Evolutionary conservation across 2,329 filamentous ascomycete species (phyloP), one percentile per base, ranked within the genome.

Genomic region (Fusarium illudens): DNA sequence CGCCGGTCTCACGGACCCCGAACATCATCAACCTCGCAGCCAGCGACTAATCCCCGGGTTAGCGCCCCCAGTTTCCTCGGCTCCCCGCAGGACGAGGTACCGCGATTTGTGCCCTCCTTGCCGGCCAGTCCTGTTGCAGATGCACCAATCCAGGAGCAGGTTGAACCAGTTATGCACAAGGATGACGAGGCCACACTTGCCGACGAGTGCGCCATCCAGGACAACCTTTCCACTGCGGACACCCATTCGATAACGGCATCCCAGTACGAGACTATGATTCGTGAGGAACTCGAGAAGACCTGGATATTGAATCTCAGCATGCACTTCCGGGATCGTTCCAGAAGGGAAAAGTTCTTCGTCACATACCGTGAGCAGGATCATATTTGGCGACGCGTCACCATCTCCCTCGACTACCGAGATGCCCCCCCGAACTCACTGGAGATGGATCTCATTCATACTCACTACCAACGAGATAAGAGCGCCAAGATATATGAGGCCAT

Each of bases 281-380:
- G 91, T 68, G 88, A 92, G 66, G 95, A 98, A 78, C 85, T 97
- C 58, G 94, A 97, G 75, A 87, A 85, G 64, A 90, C 87, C 74
- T 99, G 96, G 96, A 98, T 99, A 63, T 84, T 99, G 71, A 99
- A 99, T 75, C 86, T 98, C 63, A 97, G 94, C 79, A 97, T 99
- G 96, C 94, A 97, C 78, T 99, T 97, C 78, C 89, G 94, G 62
- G 96, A 99, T 80, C 90, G 91, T 73, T 96, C 94, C 12, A 92
- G 92, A 72, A 88, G 95, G 42, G 96, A 99, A 79, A 99, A 99
- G 78, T 98, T 98, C 82, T 99, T 98, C 78, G 90, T 99, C 67
- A 98, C 96, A 0, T 99, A 92, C 77, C 92, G 94, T 49, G 91
- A 97, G 77, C 86, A 87, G 49, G 89, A 92, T 5, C 91, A 88